A percentile compares a stretch with the other conserved stretches of the same genome.
phyloP scores from a whole-genome alignment of 352 stramenopile species.

The Phytophthora sp. region DNA sequence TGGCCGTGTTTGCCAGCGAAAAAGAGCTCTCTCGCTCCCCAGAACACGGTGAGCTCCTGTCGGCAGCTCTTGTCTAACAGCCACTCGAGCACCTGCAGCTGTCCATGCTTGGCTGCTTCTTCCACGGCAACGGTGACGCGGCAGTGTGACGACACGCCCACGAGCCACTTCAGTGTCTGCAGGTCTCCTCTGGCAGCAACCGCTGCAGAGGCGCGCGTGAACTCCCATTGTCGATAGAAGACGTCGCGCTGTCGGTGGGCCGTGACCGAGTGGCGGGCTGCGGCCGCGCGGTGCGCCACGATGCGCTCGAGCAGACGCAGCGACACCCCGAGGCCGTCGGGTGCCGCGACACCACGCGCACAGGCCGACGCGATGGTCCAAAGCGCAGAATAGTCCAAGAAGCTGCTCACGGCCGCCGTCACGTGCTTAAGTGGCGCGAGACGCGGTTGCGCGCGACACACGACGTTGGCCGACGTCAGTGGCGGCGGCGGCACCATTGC shows the following conservation, averaged over 20 bases:
- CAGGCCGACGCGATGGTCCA: slow-evolving; percentile 37
- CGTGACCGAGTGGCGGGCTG: slow-evolving; percentile 1
- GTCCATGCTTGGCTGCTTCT: slow-evolving; percentile 37
- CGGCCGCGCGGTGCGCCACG: slow-evolving; percentile 14
- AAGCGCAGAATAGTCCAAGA: slow-evolving; percentile 34
- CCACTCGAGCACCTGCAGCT: slow-evolving; percentile 37
- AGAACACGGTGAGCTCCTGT: slow-evolving; percentile 33
- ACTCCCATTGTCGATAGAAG: slow-evolving; percentile 39
- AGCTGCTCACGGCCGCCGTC: slow-evolving; percentile 32
- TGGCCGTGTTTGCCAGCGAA: slow-evolving; percentile 42
- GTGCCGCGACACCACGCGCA: slow-evolving; percentile 3
- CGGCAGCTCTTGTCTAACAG: slow-evolving; percentile 17
- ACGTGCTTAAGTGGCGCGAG: slow-evolving; percentile 42
- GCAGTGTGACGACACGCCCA: slow-evolving; percentile 23
- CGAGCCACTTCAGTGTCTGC: slow-evolving; percentile 32
- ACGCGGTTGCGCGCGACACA: slow-evolving; percentile 33
- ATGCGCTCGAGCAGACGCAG: slow-evolving; percentile 32
- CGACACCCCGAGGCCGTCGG: slow-evolving; percentile 5
- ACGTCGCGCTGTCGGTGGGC: slow-evolving; percentile 20
- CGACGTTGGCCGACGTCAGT: slow-evolving; percentile 30
- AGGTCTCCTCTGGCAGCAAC: slow-evolving; percentile 33
- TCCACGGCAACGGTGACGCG: slow-evolving; percentile 40
- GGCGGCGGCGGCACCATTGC: slow-evolving; percentile 13
- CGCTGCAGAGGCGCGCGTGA: slow-evolving; percentile 27
- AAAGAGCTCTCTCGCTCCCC: slow-evolving; percentile 42